A percentile compares a stretch with the other conserved stretches of the same genome.
These are phyloP conservation scores for Volutella citrinella DNA, from an alignment of 2,329 filamentous ascomycete species.

Conservation along the genomic window DNA sequence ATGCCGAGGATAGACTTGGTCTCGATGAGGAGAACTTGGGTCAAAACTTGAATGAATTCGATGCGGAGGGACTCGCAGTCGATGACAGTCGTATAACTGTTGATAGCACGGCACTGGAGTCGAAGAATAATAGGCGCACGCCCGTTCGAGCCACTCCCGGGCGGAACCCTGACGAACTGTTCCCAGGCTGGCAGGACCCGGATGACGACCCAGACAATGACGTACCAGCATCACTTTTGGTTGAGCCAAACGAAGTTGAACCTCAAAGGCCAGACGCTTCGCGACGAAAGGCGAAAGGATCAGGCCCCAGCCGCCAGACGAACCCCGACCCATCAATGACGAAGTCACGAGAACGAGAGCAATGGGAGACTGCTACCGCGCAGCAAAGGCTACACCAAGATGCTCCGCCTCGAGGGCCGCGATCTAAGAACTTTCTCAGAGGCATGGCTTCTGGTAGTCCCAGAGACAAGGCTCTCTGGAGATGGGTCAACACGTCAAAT, in stretches of 20 bases:
- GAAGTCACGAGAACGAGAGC: constrained; percentile 43
- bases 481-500: constrained; percentile 89
- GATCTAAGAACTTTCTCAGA: constrained; percentile 16
- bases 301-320: constrained; percentile 12
- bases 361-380: constrained; percentile 53
- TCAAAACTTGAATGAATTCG: constrained; percentile 49
- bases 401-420: constrained; percentile 26
- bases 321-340: constrained; percentile 39
- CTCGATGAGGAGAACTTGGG: constrained; percentile 54
- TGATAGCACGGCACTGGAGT: constrained; percentile 30
- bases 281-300: constrained; percentile 12
- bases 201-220: constrained; percentile 57
- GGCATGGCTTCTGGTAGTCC: constrained; percentile 32
- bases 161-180: constrained; percentile 13
- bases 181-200: constrained; percentile 27
- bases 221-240: constrained; percentile 60
- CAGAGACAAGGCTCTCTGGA: constrained; percentile 79
- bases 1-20: constrained; percentile 40
- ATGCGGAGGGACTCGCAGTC: constrained; percentile 43
- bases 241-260: constrained; percentile 46
- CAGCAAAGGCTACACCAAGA: constrained; percentile 50
- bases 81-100: constrained; percentile 46
- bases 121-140: constrained; percentile 15
- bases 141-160: constrained; percentile 7
- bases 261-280: constrained; percentile 15